Evolutionary conservation across 2,329 filamentous ascomycete species (phyloP).

Genomic region (Aspergillus awamori): DNA sequence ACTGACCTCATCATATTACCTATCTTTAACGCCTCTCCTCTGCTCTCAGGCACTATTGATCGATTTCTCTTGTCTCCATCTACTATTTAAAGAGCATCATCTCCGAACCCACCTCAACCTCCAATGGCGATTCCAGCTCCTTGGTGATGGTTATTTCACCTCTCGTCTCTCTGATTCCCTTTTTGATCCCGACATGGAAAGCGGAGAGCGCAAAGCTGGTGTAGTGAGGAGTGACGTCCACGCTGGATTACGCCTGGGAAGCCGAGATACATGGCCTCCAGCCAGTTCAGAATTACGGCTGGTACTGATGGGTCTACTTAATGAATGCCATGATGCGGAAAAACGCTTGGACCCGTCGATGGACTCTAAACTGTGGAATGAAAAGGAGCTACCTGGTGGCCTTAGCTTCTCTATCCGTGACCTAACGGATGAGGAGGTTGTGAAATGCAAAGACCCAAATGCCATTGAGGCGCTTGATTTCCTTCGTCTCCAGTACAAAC

Average conservation of each 20-base stretch:
- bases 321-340: conserved; percentile 66
- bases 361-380: conserved; percentile 28
- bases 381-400: conserved; percentile 63
- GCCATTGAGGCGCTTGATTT: conserved; percentile 92
- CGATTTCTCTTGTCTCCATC: conserved; percentile 72
- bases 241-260: conserved; percentile 83
- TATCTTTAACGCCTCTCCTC: conserved; percentile 77
- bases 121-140: conserved; percentile 78
- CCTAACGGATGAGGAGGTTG: conserved; percentile 75
- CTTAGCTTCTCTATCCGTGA: conserved; percentile 84
- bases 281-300: conserved; percentile 91
- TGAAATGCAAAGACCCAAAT: conserved; percentile 78
- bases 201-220: conserved; percentile 72
- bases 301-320: conserved; percentile 81
- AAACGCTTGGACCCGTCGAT: conserved; percentile 23
- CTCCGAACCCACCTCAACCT: conserved; percentile 72
- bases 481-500: conserved; percentile 79
- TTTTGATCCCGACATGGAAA: conserved; percentile 80
- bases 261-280: conserved; percentile 84
- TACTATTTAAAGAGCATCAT: conserved; percentile 75
- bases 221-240: conserved; percentile 68
- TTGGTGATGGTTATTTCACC: conserved; percentile 83
- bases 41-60: conserved; percentile 74
- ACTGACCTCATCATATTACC: conserved; percentile 57
- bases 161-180: conserved; percentile 78